Conservation (phyloP, 2,329 filamentous ascomycete genomes). For the Parafenestella ontariensis region DNA sequence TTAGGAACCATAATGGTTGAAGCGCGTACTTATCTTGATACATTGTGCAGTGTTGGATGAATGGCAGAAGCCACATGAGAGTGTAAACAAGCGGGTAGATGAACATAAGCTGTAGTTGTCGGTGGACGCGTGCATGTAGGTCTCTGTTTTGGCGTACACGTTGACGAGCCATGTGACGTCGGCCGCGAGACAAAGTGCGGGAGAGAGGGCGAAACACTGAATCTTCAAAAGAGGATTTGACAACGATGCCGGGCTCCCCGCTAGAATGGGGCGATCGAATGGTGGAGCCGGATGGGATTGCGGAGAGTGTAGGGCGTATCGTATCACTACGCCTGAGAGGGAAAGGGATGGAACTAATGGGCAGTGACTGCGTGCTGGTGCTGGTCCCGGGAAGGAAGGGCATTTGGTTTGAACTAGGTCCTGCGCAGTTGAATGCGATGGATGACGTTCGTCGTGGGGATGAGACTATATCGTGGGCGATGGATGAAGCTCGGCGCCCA, state of each 20-base stretch:
- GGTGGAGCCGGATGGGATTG: constrained; percentile 13
- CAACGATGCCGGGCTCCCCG: neutral
- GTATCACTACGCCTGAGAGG: neutral
- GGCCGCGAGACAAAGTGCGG: constrained; percentile 2
- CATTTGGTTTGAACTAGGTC: neutral
- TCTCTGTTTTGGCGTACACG: constrained; percentile 56
- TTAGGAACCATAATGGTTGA: constrained; percentile 64
- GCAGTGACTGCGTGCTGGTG: constrained; percentile 9
- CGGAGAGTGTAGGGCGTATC: constrained; percentile 7
- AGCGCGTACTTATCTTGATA: constrained; percentile 62
- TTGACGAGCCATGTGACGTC: constrained; percentile 29
- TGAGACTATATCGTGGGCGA: constrained; percentile 18
- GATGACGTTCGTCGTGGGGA: constrained; percentile 13
- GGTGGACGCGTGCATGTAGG: constrained; percentile 63
- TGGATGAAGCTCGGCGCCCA: constrained; percentile 15
- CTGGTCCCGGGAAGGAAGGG: neutral
- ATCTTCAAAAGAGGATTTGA: neutral
- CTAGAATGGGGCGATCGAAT: constrained; percentile 1
- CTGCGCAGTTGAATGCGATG: constrained; percentile 1
- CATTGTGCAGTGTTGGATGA: constrained; percentile 67
- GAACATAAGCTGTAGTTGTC: constrained; percentile 75
- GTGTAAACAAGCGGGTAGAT: constrained; percentile 79
- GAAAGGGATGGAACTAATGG: constrained; percentile 7
- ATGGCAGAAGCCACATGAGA: constrained; percentile 74
- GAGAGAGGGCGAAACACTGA: neutral